Evolutionary conservation across 2,329 filamentous ascomycete species (phyloP), one percentile per base, ranked within the genome.

Genomic region (Graphilbum sp.): DNA sequence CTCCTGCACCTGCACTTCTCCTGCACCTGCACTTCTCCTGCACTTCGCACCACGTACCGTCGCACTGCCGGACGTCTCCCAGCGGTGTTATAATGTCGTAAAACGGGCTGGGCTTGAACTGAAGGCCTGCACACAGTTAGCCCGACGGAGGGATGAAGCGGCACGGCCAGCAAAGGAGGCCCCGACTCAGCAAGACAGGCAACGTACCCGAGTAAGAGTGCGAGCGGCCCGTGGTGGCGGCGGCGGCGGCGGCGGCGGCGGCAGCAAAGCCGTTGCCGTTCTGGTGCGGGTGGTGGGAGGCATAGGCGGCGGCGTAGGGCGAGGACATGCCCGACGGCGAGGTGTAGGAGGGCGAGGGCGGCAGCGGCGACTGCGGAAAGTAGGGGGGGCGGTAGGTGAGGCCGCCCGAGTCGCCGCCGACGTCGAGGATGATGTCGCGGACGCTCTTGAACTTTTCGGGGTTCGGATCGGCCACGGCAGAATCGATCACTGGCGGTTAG

Each of bases 81-180:
- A 95, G 57, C 21, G 73, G 67, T 39, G 73, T 64, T 34, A 76
- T 54, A 24, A 88, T 65, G 11, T 72, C 71, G 52, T 88, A 95
- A 56, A 95, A 98, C 0, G 90, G 88, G 50, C 85, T 94, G 4
- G 74, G 56, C 50, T 83, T 88, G 61, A 66, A 68, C 11, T 54
- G 41, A 11, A 56, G 50, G 29, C 43, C 48, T 48, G 13, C 15
- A 13, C 16, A 23, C 21, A n/a, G n/a, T n/a, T n/a, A n/a, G n/a
- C n/a, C n/a, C n/a, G n/a, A n/a, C n/a, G n/a, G n/a, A n/a, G n/a
- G n/a, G n/a, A n/a, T n/a, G n/a, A n/a, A n/a, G n/a, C n/a, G n/a
- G n/a, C n/a, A 24, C 21, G 21, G 21, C 11, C 21, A 24, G 21
- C 21, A 24, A 24, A 24, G 38, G 27, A 32, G 27, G 11, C 21